Evolutionary conservation across 2,329 filamentous ascomycete genomes (phyloP).

Genomic region (Fusarium papillatum): DNA sequence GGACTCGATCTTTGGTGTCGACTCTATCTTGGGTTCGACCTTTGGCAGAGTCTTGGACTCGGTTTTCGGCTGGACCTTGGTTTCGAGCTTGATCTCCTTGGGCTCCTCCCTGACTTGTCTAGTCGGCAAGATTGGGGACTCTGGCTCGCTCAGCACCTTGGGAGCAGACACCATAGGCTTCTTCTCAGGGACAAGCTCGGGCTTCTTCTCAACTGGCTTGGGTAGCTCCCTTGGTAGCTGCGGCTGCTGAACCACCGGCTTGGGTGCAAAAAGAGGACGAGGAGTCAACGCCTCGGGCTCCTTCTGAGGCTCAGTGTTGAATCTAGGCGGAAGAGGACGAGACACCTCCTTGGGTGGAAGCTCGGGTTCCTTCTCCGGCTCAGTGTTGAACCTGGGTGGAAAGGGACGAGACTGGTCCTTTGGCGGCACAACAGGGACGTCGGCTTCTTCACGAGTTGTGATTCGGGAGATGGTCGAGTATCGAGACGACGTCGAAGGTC

Average conservation of each 20-base stretch:
- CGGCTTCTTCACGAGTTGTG: slow-evolving; percentile 22
- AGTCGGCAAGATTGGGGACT: background rate
- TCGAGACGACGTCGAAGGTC: slow-evolving; percentile 21
- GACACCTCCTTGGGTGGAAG: background rate
- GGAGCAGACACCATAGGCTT: background rate
- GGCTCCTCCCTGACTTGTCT: background rate
- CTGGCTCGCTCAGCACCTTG: background rate
- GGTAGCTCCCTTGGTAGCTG: background rate
- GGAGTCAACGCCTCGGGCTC: background rate
- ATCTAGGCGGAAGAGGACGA: slow-evolving; percentile 19
- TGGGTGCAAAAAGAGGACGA: slow-evolving; percentile 16
- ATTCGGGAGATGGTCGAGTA: slow-evolving; percentile 34
- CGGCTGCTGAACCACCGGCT: background rate
- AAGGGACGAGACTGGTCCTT: slow-evolving; percentile 24
- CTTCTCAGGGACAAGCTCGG: background rate
- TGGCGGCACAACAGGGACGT: slow-evolving; percentile 3
- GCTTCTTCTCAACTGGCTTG: background rate
- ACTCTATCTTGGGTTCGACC: background rate
- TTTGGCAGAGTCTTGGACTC: background rate
- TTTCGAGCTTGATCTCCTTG: background rate
- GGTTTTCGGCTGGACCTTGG: background rate
- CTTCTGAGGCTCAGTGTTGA: slow-evolving; percentile 21
- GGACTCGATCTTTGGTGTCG: background rate
- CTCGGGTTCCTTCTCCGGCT: slow-evolving; percentile 10
- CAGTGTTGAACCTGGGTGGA: slow-evolving; percentile 18